Percentiles rank a stretch among this genome's conserved stretches.
These are phyloP conservation scores for Aaosphaeria arxii DNA, from an alignment of 2,329 filamentous ascomycete species.

Conservation along the genomic window DNA sequence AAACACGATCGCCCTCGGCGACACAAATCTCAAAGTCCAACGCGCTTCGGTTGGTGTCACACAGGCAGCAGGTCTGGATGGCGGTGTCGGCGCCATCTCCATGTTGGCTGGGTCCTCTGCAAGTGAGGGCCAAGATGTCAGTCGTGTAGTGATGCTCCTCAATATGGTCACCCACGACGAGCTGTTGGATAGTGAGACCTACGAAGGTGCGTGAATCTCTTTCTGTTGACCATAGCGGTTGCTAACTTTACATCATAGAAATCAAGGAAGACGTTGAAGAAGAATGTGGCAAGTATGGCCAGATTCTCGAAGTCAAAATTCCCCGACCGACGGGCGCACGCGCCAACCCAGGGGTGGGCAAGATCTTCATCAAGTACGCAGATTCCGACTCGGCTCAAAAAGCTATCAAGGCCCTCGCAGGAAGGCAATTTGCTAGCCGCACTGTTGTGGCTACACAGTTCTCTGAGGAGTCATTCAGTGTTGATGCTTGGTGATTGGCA, in stretches of 20 bases:
- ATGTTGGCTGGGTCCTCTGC: constrained; percentile 91
- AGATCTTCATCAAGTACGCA: constrained; percentile 96
- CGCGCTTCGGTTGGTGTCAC: constrained; percentile 91
- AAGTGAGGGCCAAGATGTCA: constrained; percentile 67
- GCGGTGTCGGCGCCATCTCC: constrained; percentile 96
- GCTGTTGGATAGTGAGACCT: constrained; percentile 89
- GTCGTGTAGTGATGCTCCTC: constrained; percentile 83
- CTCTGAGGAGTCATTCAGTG: constrained; percentile 96
- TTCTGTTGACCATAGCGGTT: not conserved
- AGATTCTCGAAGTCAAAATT: constrained; percentile 84
- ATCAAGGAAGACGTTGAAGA: constrained; percentile 93
- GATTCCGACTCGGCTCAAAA: constrained; percentile 73
- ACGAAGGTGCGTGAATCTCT: constrained; percentile 66
- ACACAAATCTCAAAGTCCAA: constrained; percentile 77
- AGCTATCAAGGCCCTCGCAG: constrained; percentile 84
- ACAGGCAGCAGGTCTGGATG: constrained; percentile 88
- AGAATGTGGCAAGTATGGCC: constrained; percentile 89
- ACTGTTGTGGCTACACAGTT: constrained; percentile 98
- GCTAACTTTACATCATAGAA: constrained; percentile 61
- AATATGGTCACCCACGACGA: constrained; percentile 99
- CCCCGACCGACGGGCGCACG: constrained; percentile 81
- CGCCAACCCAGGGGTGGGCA: constrained; percentile 86
- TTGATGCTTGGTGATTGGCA: constrained; percentile 72
- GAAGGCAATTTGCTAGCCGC: constrained; percentile 91
- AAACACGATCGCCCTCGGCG: constrained; percentile 90